Percentiles rank a stretch among this genome's conserved stretches.
These are phyloP conservation scores for Coemansia sp. DNA, from an alignment of 192 early-diverging fungal genomes.

Conservation along the genomic window DNA sequence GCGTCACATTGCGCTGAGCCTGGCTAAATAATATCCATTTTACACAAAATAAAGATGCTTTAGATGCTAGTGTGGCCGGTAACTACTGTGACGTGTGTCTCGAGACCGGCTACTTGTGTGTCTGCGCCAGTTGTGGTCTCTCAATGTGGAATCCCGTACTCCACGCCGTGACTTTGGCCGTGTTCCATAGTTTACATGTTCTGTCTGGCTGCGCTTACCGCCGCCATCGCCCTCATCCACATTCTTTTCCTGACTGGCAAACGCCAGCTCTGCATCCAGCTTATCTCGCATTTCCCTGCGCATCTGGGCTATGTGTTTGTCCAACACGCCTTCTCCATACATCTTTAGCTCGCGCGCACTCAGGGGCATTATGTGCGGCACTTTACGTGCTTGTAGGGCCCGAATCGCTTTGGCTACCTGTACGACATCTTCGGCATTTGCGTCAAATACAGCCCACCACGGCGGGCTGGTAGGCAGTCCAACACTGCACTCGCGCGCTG, in stretches of 20 bases:
- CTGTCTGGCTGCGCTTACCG: not conserved
- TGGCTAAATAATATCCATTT: not conserved
- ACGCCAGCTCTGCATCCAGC: not conserved
- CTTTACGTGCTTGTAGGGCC: constrained; percentile 58
- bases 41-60: constrained; percentile 1
- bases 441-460: constrained; percentile 89
- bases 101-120: constrained; percentile 3
- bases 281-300: constrained; percentile 9
- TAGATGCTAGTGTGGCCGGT: not conserved
- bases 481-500: constrained; percentile 64
- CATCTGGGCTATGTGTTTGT: constrained; percentile 10
- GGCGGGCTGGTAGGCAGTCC: constrained; percentile 71
- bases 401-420: constrained; percentile 62
- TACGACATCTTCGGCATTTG: constrained; percentile 63
- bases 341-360: constrained; percentile 58
- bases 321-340: constrained; percentile 17
- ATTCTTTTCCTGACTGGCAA: not conserved
- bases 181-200: not conserved
- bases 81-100: not conserved
- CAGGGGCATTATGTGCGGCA: constrained; percentile 59
- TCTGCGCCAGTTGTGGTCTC: not conserved
- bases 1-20: constrained; percentile 73
- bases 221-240: not conserved
- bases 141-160: not conserved
- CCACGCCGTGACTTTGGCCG: constrained; percentile 5